Evolutionary conservation across 257 asterid genomes (phyloP).

Genomic region (Nicotiana paniculata): DNA sequence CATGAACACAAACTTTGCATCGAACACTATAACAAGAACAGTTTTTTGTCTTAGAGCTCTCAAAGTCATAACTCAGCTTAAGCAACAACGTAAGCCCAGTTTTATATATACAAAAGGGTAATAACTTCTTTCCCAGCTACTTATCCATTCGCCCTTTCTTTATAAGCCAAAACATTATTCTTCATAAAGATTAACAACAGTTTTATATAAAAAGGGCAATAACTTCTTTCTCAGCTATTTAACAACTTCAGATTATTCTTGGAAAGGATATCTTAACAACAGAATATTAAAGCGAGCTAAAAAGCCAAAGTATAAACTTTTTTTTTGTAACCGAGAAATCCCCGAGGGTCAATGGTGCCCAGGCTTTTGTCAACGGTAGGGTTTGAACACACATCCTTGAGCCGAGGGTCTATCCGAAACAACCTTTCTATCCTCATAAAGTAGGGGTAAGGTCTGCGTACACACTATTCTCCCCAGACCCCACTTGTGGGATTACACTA

Average conservation of each 20-base stretch:
- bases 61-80: neutral
- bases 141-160: neutral
- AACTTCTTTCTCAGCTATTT: too few species aligned
- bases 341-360: too few species aligned
- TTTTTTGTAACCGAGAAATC: too few species aligned
- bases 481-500: too few species aligned
- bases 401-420: too few species aligned
- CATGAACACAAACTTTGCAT: neutral
- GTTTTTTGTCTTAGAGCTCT: neutral
- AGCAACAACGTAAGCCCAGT: neutral
- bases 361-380: too few species aligned
- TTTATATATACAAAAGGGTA: neutral
- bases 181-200: neutral
- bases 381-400: too few species aligned
- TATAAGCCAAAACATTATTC: neutral
- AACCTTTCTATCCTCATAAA: too few species aligned
- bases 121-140: neutral
- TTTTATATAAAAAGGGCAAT: too few species aligned
- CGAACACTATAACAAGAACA: neutral
- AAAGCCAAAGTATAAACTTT: neutral
- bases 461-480: too few species aligned
- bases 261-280: neutral
- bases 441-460: too few species aligned
- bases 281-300: neutral
- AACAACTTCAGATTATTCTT: neutral